Base-by-base conservation (phyloP, 2,329 filamentous ascomycete genomes). In the Clonostachys solani region DNA sequence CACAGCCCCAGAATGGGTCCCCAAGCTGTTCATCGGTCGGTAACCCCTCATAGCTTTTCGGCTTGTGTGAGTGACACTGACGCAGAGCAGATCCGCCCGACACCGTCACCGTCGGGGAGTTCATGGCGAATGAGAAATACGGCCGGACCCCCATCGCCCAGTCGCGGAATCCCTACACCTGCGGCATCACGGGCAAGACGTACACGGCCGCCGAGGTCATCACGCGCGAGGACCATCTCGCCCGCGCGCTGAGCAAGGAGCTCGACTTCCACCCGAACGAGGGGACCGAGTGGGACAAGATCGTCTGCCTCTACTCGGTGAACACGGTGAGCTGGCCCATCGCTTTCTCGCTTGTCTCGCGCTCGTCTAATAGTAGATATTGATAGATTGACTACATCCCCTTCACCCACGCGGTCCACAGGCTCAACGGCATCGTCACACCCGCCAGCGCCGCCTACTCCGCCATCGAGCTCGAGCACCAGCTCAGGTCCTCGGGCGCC, bases 231-330 rank as follows among this genome's bases (percentile, higher is more conserved):
- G 83, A 89, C 33, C 74, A 71, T 46, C 74, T 94, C 18, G 78
- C 89, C 15, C 78, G 85, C 49, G 84, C 80, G 17, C 68, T 95
- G 33, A 77, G 79, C 40, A 83, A 87, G 60, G 81, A 88, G 52
- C 76, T 94, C 50, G 83, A 80, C 41, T 91, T 88, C 77, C 65
- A 76, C 42, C 81, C 86, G 9, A 84, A 87, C 54, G 64, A 81
- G 48, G 88, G 86, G 12, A 80, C 81, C 0, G 87, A 92, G 61
- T 94, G 86, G 85, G 88, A 94, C 58, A 91, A 91, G 63, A 86
- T 92, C 18, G 72, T 89, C 43, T 84, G 75, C 6, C 71, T 92
- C 29, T 95, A 89, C 67, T 84, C 85, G n/a, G 66, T 91, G 49
- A 95, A 95, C 61, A 89, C 88, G 33, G 86, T 89, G 65, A 50